Conservation (phyloP, 2,329 filamentous ascomycete genomes). For the Penicillium digitatum region DNA sequence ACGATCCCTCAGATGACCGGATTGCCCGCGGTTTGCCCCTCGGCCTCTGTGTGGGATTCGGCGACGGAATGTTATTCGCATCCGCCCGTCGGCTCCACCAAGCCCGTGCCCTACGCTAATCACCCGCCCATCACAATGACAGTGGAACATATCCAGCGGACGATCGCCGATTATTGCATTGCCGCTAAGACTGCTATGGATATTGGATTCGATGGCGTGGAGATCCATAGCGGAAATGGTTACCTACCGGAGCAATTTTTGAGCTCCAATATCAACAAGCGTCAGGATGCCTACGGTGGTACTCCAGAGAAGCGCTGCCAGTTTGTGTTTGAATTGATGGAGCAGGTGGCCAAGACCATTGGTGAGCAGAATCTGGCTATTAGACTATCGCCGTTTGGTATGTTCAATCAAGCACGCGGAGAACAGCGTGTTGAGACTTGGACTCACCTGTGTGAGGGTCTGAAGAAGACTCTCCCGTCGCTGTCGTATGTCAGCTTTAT, state of each 20-base stretch:
- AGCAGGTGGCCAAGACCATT: slow-evolving; percentile 42
- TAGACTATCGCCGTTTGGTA: slow-evolving; percentile 48
- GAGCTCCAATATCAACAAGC: slow-evolving; percentile 48
- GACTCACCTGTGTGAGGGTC: slow-evolving; percentile 47
- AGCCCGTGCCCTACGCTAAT: slow-evolving; percentile 40
- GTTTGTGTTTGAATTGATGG: slow-evolving; percentile 56
- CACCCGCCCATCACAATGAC: slow-evolving; percentile 46
- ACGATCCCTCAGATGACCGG: slow-evolving; percentile 44
- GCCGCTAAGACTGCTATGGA: slow-evolving; percentile 52
- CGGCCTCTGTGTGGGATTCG: slow-evolving; percentile 46
- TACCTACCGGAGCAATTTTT: slow-evolving; percentile 54
- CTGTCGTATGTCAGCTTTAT: slow-evolving; percentile 55
- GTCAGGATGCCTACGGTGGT: slow-evolving; percentile 52
- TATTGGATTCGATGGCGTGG: slow-evolving; percentile 53
- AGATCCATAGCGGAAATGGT: slow-evolving; percentile 50
- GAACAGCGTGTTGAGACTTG: slow-evolving; percentile 54
- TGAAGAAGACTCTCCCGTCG: slow-evolving; percentile 45
- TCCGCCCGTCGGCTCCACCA: slow-evolving; percentile 35
- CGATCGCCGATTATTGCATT: slow-evolving; percentile 44
- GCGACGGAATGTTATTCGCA: slow-evolving; percentile 43
- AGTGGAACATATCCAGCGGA: slow-evolving; percentile 44
- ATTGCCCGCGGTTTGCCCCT: slow-evolving; percentile 38
- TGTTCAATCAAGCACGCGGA: slow-evolving; percentile 52
- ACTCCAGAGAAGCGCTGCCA: slow-evolving; percentile 50
- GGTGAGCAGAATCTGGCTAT: slow-evolving; percentile 48